Base-by-base conservation (phyloP, 164 flowering plant species). In the Akebia trifoliata region DNA sequence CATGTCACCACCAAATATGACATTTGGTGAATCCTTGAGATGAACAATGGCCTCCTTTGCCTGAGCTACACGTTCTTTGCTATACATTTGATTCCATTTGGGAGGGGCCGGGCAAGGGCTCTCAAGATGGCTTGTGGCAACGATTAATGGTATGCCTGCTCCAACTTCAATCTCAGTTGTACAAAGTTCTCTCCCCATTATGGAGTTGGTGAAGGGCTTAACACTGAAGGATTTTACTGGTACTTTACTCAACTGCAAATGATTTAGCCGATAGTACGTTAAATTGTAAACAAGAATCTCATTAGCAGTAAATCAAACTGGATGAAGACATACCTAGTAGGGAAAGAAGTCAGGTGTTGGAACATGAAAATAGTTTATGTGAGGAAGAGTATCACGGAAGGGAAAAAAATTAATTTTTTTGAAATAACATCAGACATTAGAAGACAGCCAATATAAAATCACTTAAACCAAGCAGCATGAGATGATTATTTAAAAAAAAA, bases 41-140 rank as follows among this genome's bases (percentile, higher is more conserved):
- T 69, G 35, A 42, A 37, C 62, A 11, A 86, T 14, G 37, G 84
- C 78, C 56, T 86, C 83, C 57, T 77, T 82, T 25, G 98, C 98
- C 60, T 92, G 98, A 10, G 60, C 76, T n/a, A 89, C 90, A 10
- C 98, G 84, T 71, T 92, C 95, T 69, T 78, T 77, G 77, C 95
- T 87, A 71, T 31, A 86, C 96, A 83, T 87, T 51, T 93, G 97
- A 72, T 92, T 78, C 97, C 95, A 92, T 49, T 47, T 89, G 15
- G 98, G 98, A 54, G 96, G 97, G 14, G 56, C 82, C 14, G 96
- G 99, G 63, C 86, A 81, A 6, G 99, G 99, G 59, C 99, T 93
- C 76, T 93, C 99, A 35, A 93, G 95, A 72, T 93, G 99, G 74
- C 85, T 84, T 2, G 98, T 94, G 35, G 97, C 95, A 63, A 88